Evolutionary conservation across 2,329 filamentous ascomycete genomes (phyloP), one percentile per base, ranked within the genome.

Genomic region (Colletotrichum higginsianum): DNA sequence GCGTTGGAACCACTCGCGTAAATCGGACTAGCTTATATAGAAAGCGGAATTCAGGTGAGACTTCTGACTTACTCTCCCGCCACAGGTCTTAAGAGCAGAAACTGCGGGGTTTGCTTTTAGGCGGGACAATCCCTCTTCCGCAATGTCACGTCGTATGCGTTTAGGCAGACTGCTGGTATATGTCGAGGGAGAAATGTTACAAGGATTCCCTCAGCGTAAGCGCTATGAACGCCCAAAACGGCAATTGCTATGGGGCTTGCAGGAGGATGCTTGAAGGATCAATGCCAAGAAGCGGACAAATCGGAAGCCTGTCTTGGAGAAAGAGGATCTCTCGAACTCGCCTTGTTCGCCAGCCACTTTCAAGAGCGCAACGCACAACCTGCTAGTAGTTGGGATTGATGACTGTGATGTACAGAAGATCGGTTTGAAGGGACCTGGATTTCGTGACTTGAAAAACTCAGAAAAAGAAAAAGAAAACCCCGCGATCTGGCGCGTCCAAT

Each of bases 161-260:
- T 44, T 64, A 16, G 58, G 30, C 35, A 50, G 18, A 35, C 38
- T 2, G 18, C 30, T 23, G 23, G 46, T 47, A 12, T 16, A 12
- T 21, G 18, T 47, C 13, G 2, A 64, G 44, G 4, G 49, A 16
- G 2, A 64, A 3, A 57, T 35, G n/a, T 12, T 21, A 6, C 60
- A 21, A 47, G 8, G 21, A 9, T 50, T 56, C 26, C 12, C 66
- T 68, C 42, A 60, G 66, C 66, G 60, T 68, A 64, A 68, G 66
- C 66, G 49, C 50, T 64, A 64, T 52, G 4, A 16, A 30, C 23
- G 3, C 50, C 13, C 60, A 50, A 68, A 64, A 26, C 11, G 18
- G 58, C 12, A 68, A 5, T 21, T 23, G 44, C 35, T 57, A 2
- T 38, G 2, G 3, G 57, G 15, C 66, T 57, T 57, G 50, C 50